phyloP scores from a whole-genome alignment of 169 alveolate species.

The Plasmodium sp. region DNA sequence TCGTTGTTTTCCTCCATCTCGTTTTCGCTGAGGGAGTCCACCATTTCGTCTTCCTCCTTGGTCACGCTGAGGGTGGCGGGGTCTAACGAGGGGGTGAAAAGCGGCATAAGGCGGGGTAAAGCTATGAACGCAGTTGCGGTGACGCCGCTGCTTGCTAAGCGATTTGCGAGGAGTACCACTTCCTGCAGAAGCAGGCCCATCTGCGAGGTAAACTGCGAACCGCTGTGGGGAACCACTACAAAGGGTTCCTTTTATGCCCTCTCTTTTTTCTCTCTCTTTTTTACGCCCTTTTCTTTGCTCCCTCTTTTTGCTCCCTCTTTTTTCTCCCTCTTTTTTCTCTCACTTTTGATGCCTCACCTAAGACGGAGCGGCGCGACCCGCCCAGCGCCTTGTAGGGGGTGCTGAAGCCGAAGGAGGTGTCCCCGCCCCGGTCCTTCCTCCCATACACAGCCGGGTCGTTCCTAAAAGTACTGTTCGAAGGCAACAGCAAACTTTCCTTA shows the following conservation, averaged over 20 bases:
- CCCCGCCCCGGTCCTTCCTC: background rate
- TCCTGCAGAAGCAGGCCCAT: background rate
- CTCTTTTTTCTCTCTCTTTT: background rate
- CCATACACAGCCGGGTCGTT: background rate
- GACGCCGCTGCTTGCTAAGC: background rate
- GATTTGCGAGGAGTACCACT: background rate
- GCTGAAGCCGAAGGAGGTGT: slow-evolving; percentile 2
- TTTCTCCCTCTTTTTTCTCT: background rate
- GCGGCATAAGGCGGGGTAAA: background rate
- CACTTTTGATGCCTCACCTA: background rate
- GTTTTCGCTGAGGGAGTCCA: slow-evolving; percentile 58
- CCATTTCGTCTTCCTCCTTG: slow-evolving; percentile 44
- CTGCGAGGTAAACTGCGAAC: background rate
- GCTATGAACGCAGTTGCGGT: background rate
- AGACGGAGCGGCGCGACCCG: background rate
- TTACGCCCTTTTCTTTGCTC: background rate
- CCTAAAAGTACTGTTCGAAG: background rate
- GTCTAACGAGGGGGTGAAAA: background rate
- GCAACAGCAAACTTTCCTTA: background rate
- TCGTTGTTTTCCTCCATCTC: slow-evolving; percentile 52
- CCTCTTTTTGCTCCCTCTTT: background rate
- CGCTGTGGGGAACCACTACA: background rate
- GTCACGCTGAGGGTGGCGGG: background rate
- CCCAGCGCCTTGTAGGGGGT: slow-evolving; percentile 64
- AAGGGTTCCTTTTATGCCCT: background rate